These are phyloP conservation scores for Mollisia scopiformis DNA, from an alignment of 2,329 filamentous ascomycete genomes.

Conservation along the genomic window DNA sequence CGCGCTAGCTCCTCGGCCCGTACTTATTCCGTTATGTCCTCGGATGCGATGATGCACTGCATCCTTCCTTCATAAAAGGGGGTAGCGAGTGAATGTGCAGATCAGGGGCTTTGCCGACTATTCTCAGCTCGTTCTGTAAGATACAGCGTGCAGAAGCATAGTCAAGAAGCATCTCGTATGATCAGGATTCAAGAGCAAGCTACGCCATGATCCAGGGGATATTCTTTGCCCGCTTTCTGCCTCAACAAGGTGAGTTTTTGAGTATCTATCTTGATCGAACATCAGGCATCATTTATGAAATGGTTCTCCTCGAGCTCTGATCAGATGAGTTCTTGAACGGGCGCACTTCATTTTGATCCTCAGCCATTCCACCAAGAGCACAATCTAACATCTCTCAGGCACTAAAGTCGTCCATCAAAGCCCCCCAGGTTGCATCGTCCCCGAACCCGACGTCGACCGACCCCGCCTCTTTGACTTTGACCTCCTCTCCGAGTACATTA, in stretches of 20 bases:
- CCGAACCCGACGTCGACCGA: constrained; percentile 48
- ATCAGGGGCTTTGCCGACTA: too few relatives aligned
- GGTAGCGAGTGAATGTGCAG: not conserved
- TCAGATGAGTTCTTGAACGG: not conserved
- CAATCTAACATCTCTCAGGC: constrained; percentile 42
- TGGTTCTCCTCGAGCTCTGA: too few relatives aligned
- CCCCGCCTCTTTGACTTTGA: constrained; percentile 81
- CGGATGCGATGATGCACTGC: not conserved
- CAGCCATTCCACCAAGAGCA: not conserved
- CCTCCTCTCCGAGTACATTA: constrained; percentile 87
- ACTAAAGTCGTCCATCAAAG: constrained; percentile 66
- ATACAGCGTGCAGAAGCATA: not conserved
- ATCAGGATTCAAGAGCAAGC: not conserved
- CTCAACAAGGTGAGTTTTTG: constrained; percentile 57
- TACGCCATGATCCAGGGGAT: constrained; percentile 67
- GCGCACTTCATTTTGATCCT: not conserved
- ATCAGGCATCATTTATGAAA: too few relatives aligned
- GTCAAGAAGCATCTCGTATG: not conserved
- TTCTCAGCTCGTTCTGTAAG: too few relatives aligned
- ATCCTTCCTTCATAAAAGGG: not conserved
- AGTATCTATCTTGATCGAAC: not conserved
- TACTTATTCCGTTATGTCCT: too few relatives aligned
- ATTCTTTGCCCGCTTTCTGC: constrained; percentile 71
- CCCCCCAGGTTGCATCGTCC: constrained; percentile 64
- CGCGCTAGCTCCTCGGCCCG: too few relatives aligned